A percentile compares a stretch with the other conserved stretches of the same genome.
These are phyloP conservation scores for Obba rivulosa DNA, from an alignment of 768 basidiomycete genomes.

Conservation along the genomic window DNA sequence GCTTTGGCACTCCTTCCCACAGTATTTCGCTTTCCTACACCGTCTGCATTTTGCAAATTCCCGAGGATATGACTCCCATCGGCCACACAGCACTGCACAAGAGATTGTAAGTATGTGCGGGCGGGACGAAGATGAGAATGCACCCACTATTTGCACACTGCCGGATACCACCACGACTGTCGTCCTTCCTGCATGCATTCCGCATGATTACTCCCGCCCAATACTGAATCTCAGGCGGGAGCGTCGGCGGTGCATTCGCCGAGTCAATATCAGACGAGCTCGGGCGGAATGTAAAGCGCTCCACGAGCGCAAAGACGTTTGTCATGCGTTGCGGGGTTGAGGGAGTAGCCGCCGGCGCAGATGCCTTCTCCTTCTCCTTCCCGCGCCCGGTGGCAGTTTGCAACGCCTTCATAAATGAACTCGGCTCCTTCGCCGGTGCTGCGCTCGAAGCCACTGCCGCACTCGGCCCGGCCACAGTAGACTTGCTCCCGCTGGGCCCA, in stretches of 20 bases:
- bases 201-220: constrained; percentile 99
- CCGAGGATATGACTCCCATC: constrained; percentile 88
- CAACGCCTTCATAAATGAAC: constrained; percentile 43
- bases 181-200: constrained; percentile 98
- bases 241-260: constrained; percentile 58
- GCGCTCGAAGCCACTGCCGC: neutral
- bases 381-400: constrained; percentile 37
- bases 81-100: constrained; percentile 80
- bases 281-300: constrained; percentile 93
- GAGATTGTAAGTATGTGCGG: constrained; percentile 4
- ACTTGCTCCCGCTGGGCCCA: constrained; percentile 20
- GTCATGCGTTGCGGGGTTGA: constrained; percentile 48
- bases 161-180: constrained; percentile 84
- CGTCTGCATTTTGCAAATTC: constrained; percentile 97
- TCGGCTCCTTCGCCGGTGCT: constrained; percentile 27
- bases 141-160: constrained; percentile 94
- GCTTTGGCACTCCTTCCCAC: constrained; percentile 95
- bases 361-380: constrained; percentile 41
- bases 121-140: neutral
- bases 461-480: constrained; percentile 1
- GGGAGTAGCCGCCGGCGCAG: constrained; percentile 14
- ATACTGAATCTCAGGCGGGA: constrained; percentile 91
- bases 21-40: constrained; percentile 97
- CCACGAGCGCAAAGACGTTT: constrained; percentile 94
- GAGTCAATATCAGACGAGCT: constrained; percentile 74